Evolutionary conservation across 1,284 basidiomycete genomes (phyloP), one percentile per base, ranked within the genome.

Genomic region (Kwoniella shivajii): DNA sequence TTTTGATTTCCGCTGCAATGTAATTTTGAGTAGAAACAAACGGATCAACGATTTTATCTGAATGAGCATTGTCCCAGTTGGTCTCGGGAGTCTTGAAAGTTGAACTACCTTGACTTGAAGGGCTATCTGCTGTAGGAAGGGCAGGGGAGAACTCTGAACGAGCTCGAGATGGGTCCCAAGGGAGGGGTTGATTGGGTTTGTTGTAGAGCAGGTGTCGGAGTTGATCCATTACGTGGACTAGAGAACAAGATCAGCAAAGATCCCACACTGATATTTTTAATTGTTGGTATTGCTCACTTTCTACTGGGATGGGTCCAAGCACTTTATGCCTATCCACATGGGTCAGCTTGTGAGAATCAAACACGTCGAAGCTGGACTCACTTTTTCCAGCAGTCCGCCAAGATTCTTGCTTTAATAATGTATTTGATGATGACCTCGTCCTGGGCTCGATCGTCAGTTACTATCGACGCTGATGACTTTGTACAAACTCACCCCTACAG

Each of bases 321-420:
- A 88, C 85, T 38, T 91, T 90, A 76, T 99, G 96, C 71, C 79
- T 75, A 51, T n/a, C 9, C 36, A 22, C 31, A 2, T 26, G 44
- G 26, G 27, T 50, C 46, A 53, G 24, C 24, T 20, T 27, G 37
- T 22, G 9, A 13, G 13, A 11, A 26, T 18, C 26, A 26, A n/a
- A 6, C 11, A 22, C 11, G 14, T 51, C 7, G 34, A 39, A 41
- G 16, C 22, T 42, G 22, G 3, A 66, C 68, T 60, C 51, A 74
- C 76, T 89, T 88, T 82, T 97, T 97, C 96, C 96, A 99, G 75
- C 94, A 99, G 79, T 99, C 95, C 20, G 95, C 96, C 47, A 99
- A 84, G 60, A 99, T 99, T 50, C 94, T 89, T 55, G 91, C 93
- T 79, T 99, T 99, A 82, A 98, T 95, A 71, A 99, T 88, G 76